Evolutionary conservation across 2,329 filamentous ascomycete species (phyloP), one percentile per base, ranked within the genome.

Genomic region (Clonostachys byssicola): DNA sequence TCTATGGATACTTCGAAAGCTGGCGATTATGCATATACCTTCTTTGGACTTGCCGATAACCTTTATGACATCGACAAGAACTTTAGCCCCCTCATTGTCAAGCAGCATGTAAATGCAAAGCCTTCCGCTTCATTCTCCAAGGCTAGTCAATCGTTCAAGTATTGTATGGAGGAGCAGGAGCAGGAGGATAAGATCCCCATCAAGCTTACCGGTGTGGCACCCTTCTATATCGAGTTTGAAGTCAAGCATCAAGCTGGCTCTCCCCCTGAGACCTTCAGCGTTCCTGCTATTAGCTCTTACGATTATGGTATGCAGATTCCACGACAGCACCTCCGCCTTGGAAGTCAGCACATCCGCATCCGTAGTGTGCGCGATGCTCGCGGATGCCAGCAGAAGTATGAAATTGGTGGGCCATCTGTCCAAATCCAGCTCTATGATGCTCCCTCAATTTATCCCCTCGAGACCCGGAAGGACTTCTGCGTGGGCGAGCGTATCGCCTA

Each of bases 401-500:
- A 89, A 44, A 72, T 78, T 43, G 81, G 83, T 50, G 78, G 83
- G 1, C 87, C 89, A 1, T 83, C 88, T 9, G 89, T 99, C 14
- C 88, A 95, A 59, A 88, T 99, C 43, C 87, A 92, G 50, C 88
- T 99, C 8, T 95, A 92, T 57, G 91, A 97, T 58, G 89, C 94
- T 1, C 94, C 94, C 2, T 88, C 88, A 7, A 95, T 97, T 57
- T 89, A 92, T 49, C 84, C 92, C 4, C 77, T 96, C 35, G 92
- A 97, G 60, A 84, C 88, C 20, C 85, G 88, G 51, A 78, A 78
- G 14, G 89, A 99, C 69, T 96, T 92, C 69, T 99, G 94, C 66
- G 92, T 99, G 12, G 94, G 95, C 54, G 94, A 99, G 65, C 86
- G 92, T 46, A 86, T 99, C 54, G 88, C 89, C 5, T 99, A 96